Evolutionary conservation across 2,329 filamentous ascomycete species (phyloP), one percentile per base, ranked within the genome.

Genomic region (Nigrospora sphaerica): DNA sequence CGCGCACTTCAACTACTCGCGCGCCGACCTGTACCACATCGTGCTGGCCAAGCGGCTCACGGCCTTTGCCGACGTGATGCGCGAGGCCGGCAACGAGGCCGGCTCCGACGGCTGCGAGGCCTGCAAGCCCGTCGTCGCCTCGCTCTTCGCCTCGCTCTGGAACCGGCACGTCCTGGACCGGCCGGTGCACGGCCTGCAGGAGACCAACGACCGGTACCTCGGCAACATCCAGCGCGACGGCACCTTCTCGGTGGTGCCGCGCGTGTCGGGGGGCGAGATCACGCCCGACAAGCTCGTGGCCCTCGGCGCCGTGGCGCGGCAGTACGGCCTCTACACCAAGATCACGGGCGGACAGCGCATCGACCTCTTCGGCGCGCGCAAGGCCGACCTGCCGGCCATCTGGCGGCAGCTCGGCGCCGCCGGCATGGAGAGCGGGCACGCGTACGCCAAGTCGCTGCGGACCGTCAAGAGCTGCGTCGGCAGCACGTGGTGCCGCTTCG

Each of bases 381-480:
- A 95, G 68, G 86, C 93, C 54, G 88, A 95, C 62, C 73, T 95
- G 16, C 74, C 87, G 3, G 75, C 77, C 13, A 95, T 95, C 56
- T 95, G 90, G 90, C 78, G 78, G 38, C 79, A 82, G 54, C 74
- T 95, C 3, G 79, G 95, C 10, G 83, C 87, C 46, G 90, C 85
- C 1, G 90, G 90, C 17, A 86, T 95, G 83, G 90, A 95, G 65
- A 89, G 85, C 51, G 90, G 90, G 0, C 89, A 95, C 61, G 90
- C 88, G 0, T 95, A 95, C 61, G 90, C 88, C 36, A 95, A 95
- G 69, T 86, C 86, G 5, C 73, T 95, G 39, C 77, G 90, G 39
- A 95, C 90, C 0, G 88, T 95, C 60, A 95, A 95, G 75, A 89
- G 85, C 49, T 95, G 90, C 56, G 90, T 95, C 1, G 90, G 90